A percentile compares a stretch with the other conserved stretches of the same genome.
Conservation (phyloP, 176 grass and related monocot genomes). For the Panicum miliaceum region DNA sequence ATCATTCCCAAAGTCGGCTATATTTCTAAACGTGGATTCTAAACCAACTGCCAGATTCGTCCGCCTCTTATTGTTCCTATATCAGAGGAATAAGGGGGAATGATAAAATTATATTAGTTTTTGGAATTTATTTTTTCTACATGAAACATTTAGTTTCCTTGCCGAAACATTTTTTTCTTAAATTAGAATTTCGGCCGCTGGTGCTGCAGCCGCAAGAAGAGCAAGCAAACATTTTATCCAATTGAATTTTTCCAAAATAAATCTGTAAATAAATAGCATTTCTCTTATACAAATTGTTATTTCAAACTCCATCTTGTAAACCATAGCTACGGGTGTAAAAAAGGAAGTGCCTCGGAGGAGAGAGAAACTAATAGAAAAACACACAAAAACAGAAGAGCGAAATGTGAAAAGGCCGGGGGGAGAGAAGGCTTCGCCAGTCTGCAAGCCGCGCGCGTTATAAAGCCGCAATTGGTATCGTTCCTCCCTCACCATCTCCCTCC, state of each 20-base stretch:
- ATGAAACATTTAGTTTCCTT: no score
- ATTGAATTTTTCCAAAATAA: not conserved
- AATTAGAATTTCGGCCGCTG: no score
- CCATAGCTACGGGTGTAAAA: not conserved
- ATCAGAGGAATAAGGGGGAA: not conserved
- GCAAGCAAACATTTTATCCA: no score
- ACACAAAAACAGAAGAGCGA: slow-evolving; percentile 8
- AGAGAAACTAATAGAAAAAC: not conserved
- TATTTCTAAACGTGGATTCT: not conserved
- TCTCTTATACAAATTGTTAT: not conserved
- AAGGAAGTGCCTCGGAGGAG: not conserved
- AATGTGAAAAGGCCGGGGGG: not conserved
- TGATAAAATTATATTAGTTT: not conserved
- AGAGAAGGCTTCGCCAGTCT: not conserved
- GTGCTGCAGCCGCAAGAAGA: no score
- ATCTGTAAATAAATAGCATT: not conserved
- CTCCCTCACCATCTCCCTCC: slow-evolving; percentile 7
- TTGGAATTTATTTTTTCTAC: not conserved
- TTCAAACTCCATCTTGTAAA: not conserved
- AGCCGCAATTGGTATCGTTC: slow-evolving; percentile 30
- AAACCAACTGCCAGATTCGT: no score
- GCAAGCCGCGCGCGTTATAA: slow-evolving; percentile 39
- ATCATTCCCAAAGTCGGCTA: no score
- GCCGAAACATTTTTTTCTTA: no score
- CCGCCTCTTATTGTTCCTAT: not conserved